A percentile compares a stretch with the other conserved stretches of the same genome.
Conservation (phyloP, 805 yeast genomes). For the Lachancea fermentati region DNA sequence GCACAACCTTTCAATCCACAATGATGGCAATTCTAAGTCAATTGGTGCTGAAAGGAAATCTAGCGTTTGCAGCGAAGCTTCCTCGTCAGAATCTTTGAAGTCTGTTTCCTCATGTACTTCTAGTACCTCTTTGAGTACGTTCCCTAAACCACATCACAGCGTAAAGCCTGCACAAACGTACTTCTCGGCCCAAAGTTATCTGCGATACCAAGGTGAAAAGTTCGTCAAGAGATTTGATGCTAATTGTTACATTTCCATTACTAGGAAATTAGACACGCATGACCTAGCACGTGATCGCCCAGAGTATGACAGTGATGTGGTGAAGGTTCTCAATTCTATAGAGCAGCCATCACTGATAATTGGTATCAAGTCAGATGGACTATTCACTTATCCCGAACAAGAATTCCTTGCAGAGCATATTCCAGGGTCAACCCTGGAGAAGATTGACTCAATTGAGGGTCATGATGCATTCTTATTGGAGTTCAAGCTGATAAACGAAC, state of each 20-base stretch:
- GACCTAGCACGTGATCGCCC: conserved; percentile 78
- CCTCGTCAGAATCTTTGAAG: conserved; percentile 19
- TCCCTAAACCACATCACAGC: conserved; percentile 14
- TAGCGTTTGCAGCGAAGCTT: conserved; percentile 10
- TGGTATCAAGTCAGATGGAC: conserved; percentile 88
- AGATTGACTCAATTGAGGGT: conserved; percentile 88
- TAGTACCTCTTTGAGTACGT: conserved; percentile 18
- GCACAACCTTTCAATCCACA: conserved; percentile 79
- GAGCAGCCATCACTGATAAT: conserved; percentile 75
- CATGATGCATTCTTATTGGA: conserved; percentile 95
- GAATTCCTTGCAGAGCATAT: conserved; percentile 71
- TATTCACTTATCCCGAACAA: conserved; percentile 90
- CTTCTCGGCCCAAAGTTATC: conserved; percentile 92
- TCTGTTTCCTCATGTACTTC: conserved; percentile 33
- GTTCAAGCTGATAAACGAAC: conserved; percentile 71
- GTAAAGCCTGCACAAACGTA: conserved; percentile 44
- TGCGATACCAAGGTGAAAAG: conserved; percentile 90
- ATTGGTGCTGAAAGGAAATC: conserved; percentile 8
- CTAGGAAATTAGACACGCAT: conserved; percentile 91
- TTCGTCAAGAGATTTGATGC: conserved; percentile 90
- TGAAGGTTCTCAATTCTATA: conserved; percentile 51
- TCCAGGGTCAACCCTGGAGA: conserved; percentile 61
- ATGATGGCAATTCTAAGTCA: conserved; percentile 60
- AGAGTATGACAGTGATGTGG: conserved; percentile 33
- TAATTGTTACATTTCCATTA: conserved; percentile 90